phyloP scores from a whole-genome alignment of 805 yeast genomes.

The Monosporozyma siamensis region DNA sequence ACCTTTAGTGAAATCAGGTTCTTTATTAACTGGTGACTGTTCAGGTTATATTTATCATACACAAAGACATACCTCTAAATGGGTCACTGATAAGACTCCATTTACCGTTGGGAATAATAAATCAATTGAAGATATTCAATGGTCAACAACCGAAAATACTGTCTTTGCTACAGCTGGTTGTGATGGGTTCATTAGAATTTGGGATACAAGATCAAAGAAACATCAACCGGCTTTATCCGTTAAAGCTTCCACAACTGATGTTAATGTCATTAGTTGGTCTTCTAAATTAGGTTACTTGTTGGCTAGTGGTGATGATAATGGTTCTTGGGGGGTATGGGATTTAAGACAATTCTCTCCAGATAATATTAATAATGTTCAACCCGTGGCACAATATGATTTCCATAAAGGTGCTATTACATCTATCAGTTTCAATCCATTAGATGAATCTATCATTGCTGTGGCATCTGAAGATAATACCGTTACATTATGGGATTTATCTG shows the following conservation, averaged over 20 bases:
- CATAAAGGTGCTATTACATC: conserved; percentile 91
- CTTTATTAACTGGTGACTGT: conserved; percentile 80
- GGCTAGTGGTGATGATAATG: conserved; percentile 96
- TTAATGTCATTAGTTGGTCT: conserved; percentile 95
- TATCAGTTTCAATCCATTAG: conserved; percentile 87
- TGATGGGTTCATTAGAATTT: conserved; percentile 71
- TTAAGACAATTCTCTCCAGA: conserved; percentile 68
- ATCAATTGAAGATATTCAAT: conserved; percentile 93
- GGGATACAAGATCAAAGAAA: conserved; percentile 93
- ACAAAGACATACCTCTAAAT: conserved; percentile 60
- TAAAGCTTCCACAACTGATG: conserved; percentile 70
- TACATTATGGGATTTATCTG: conserved; percentile 95
- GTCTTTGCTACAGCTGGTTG: conserved; percentile 93
- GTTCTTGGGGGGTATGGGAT: conserved; percentile 98
- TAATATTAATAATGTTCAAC: conserved; percentile 38
- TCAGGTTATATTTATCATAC: conserved; percentile 77
- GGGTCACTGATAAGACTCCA: conserved; percentile 82
- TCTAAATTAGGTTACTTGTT: conserved; percentile 73
- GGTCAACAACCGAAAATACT: conserved; percentile 87
- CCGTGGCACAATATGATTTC: conserved; percentile 93
- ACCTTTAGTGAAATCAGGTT: conserved; percentile 69
- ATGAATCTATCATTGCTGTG: conserved; percentile 91
- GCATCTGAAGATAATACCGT: conserved; percentile 96
- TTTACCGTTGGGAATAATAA: conserved; percentile 51
- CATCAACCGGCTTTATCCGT: conserved; percentile 86